phyloP scores from a whole-genome alignment of 2,329 filamentous ascomycete genomes.

The Orbilia javanica region DNA sequence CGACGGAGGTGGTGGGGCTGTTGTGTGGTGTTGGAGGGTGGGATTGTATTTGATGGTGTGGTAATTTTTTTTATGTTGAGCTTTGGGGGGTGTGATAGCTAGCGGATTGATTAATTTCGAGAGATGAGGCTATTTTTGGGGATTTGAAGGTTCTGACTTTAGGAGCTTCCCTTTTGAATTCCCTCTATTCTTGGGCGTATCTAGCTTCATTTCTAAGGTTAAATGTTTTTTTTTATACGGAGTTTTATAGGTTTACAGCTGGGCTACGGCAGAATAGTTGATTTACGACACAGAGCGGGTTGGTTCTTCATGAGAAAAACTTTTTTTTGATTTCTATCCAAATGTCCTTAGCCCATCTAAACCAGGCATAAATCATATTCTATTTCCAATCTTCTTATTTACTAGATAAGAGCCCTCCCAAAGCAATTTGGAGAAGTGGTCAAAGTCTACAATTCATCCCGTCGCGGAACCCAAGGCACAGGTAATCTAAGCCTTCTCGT shows the following conservation, averaged over 20 bases:
- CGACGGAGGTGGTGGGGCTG: conserved; percentile 5
- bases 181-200: not conserved
- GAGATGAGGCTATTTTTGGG: not conserved
- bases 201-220: not conserved
- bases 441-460: conserved; percentile 62
- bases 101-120: not conserved
- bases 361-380: conserved; percentile 4
- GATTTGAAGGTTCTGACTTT: not conserved
- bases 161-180: not conserved
- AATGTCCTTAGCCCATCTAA: not conserved
- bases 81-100: not conserved
- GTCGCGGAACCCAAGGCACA: conserved; percentile 6
- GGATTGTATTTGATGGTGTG: no score
- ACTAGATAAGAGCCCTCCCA: not conserved
- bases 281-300: no score
- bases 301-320: conserved; percentile 3
- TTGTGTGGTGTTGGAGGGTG: conserved; percentile 10
- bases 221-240: not conserved
- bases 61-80: not conserved
- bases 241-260: not conserved
- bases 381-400: not conserved
- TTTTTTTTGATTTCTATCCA: conserved; percentile 21
- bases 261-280: not conserved
- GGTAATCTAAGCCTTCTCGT: conserved; percentile 77
- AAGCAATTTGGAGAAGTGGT: not conserved